Evolutionary conservation across 169 alveolate species (phyloP), one percentile per base, ranked within the genome.

Genomic region (Theileria parva): DNA sequence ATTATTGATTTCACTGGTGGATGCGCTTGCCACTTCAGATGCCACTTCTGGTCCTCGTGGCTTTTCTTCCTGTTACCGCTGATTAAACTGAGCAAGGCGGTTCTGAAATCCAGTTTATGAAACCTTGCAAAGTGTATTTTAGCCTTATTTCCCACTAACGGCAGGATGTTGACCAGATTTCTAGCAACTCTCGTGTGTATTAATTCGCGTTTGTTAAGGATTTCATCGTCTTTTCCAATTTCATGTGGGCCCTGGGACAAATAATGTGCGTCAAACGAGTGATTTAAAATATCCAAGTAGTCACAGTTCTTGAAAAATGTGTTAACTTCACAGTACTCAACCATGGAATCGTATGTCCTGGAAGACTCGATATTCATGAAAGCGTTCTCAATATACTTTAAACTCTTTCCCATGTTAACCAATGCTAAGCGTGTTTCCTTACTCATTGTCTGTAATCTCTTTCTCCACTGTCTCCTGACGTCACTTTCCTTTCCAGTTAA

Each of bases 61-160:
- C 27, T 57, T 8, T 21, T 21, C 37, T 25, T 57, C 66, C n/a
- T 57, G 5, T 17, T 57, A 0, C 30, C 66, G 15, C 37, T 13
- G 87, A 86, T 39, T 86, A 88, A n/a, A 75, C 57, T 61, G 79
- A 80, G 76, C 59, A 85, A 25, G 0, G 80, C 83, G 0, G 71
- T 28, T n/a, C 96, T 92, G 73, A 93, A 87, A 68, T 93, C 96
- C 2, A 91, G 86, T 44, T 86, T 84, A 80, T 93, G 96, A 79
- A 93, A 93, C 30, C 96, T 77, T 67, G 89, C 88, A 79, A 79
- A 79, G 48, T 87, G 91, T 39, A 87, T 63, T 57, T 88, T 85
- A 21, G 92, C 89, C 27, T 84, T 78, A 65, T 77, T 74, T 48
- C 96, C 96, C 28, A 88, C 94, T 55, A 93, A 83, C 11, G 96